phyloP scores from a whole-genome alignment of 768 basidiomycete species.

The Mycena latifolia region DNA sequence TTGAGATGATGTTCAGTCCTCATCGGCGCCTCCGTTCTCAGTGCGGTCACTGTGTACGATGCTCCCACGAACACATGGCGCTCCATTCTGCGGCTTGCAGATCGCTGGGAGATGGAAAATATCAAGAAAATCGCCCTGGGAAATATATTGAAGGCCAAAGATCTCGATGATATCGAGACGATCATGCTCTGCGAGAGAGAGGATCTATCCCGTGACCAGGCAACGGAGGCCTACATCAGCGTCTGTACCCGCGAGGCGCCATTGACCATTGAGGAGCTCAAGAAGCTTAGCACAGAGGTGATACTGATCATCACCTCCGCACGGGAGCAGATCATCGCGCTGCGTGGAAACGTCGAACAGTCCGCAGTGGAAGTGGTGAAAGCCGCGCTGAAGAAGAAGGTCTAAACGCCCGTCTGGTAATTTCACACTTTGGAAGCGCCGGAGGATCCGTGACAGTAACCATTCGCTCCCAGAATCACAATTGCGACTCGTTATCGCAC shows the following conservation, averaged over 20 bases:
- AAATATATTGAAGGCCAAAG: slow-evolving; percentile 28
- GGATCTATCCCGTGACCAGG: slow-evolving; percentile 33
- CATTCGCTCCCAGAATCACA: neutral
- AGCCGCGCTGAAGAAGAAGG: slow-evolving; percentile 15
- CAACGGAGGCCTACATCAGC: slow-evolving; percentile 32
- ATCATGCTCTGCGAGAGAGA: slow-evolving; percentile 34
- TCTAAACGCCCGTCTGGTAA: slow-evolving; percentile 1
- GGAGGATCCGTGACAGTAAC: neutral
- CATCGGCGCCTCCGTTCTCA: neutral
- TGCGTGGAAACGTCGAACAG: slow-evolving; percentile 33
- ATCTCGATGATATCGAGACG: slow-evolving; percentile 32
- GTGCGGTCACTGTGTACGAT: slow-evolving; percentile 27
- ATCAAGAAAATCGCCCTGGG: slow-evolving; percentile 35
- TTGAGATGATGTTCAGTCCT: neutral
- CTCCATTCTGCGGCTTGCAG: slow-evolving; percentile 31
- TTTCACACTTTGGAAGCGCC: neutral
- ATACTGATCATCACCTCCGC: slow-evolving; percentile 29
- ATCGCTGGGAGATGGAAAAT: slow-evolving; percentile 36
- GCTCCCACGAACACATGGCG: slow-evolving; percentile 33
- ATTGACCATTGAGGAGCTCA: slow-evolving; percentile 31
- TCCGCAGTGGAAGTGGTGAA: slow-evolving; percentile 25
- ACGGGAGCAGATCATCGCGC: slow-evolving; percentile 29
- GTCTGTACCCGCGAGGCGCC: slow-evolving; percentile 34
- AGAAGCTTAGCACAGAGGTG: slow-evolving; percentile 28
- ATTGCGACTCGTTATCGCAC: neutral